These are phyloP conservation scores for Podospora australis DNA, from an alignment of 495 filamentous ascomycete genomes.

Conservation along the genomic window DNA sequence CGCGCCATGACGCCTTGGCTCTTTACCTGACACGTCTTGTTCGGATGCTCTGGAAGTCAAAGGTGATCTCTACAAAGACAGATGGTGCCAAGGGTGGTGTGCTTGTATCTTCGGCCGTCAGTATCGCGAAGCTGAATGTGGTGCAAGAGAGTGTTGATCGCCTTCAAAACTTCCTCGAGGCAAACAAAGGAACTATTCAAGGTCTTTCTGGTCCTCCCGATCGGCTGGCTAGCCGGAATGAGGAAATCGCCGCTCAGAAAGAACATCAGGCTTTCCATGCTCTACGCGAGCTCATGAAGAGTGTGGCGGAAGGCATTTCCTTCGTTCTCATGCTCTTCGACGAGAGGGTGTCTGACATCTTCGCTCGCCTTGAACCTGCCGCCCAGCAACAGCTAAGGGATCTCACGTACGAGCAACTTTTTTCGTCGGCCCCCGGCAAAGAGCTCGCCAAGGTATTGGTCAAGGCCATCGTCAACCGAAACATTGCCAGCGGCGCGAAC, in stretches of 20 bases:
- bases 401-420: constrained; percentile 80
- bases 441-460: constrained; percentile 94
- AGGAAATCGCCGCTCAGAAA: constrained; percentile 81
- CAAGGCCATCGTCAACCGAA: constrained; percentile 95
- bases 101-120: constrained; percentile 55
- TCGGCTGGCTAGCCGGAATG: constrained; percentile 67
- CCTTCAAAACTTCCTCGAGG: constrained; percentile 71
- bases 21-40: constrained; percentile 81
- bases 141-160: constrained; percentile 76
- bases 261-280: constrained; percentile 91
- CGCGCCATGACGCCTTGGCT: constrained; percentile 78
- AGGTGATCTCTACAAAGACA: constrained; percentile 37
- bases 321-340: constrained; percentile 92
- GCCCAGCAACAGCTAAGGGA: constrained; percentile 60
- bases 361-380: constrained; percentile 63
- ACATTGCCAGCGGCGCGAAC: constrained; percentile 90
- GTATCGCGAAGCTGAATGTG: constrained; percentile 55
- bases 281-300: constrained; percentile 69
- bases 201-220: constrained; percentile 83
- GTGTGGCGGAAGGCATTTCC: constrained; percentile 90
- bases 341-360: constrained; percentile 83
- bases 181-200: constrained; percentile 85
- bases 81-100: constrained; percentile 48
- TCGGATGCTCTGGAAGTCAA: constrained; percentile 74
- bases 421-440: constrained; percentile 68